Percentiles rank a stretch among this genome's conserved stretches.
These are phyloP conservation scores for Leccinum incarnatum DNA, from an alignment of 768 basidiomycete genomes.

Conservation along the genomic window DNA sequence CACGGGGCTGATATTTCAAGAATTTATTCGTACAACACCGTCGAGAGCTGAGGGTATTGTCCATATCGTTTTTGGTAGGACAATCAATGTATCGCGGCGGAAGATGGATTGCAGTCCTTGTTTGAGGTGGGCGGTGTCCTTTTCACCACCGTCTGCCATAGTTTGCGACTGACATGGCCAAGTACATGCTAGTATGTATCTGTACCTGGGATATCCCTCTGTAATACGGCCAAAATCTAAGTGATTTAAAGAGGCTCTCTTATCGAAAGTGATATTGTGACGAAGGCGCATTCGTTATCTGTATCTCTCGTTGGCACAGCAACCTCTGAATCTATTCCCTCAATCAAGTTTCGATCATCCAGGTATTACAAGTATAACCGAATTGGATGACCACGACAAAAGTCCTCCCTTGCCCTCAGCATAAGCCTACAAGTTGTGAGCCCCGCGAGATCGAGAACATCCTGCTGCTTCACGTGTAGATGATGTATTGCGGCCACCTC, in stretches of 20 bases:
- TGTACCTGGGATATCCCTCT: background rate
- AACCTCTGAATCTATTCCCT: slow-evolving; percentile 40
- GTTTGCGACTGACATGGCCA: slow-evolving; percentile 35
- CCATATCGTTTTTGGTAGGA: slow-evolving; percentile 9
- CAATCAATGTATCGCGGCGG: slow-evolving; percentile 29
- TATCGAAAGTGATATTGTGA: slow-evolving; percentile 22
- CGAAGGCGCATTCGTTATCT: slow-evolving; percentile 47
- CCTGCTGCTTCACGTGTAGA: slow-evolving; percentile 51
- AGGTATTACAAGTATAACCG: background rate
- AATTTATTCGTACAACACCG: slow-evolving; percentile 17
- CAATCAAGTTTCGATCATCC: background rate
- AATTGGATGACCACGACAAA: slow-evolving; percentile 46
- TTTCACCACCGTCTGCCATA: slow-evolving; percentile 63
- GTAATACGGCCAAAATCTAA: slow-evolving; percentile 20
- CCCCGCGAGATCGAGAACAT: slow-evolving; percentile 49
- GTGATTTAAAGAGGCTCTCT: slow-evolving; percentile 15
- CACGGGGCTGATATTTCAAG: background rate
- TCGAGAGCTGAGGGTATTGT: slow-evolving; percentile 22
- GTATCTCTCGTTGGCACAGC: slow-evolving; percentile 57
- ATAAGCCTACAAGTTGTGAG: slow-evolving; percentile 48
- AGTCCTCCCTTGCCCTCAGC: slow-evolving; percentile 41
- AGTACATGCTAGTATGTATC: slow-evolving; percentile 6
- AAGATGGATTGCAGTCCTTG: slow-evolving; percentile 49
- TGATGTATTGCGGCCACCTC: slow-evolving; percentile 56
- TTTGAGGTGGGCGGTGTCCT: slow-evolving; percentile 68